Conservation (phyloP, 1,284 basidiomycete genomes). For the Apiotrichum gracile region DNA sequence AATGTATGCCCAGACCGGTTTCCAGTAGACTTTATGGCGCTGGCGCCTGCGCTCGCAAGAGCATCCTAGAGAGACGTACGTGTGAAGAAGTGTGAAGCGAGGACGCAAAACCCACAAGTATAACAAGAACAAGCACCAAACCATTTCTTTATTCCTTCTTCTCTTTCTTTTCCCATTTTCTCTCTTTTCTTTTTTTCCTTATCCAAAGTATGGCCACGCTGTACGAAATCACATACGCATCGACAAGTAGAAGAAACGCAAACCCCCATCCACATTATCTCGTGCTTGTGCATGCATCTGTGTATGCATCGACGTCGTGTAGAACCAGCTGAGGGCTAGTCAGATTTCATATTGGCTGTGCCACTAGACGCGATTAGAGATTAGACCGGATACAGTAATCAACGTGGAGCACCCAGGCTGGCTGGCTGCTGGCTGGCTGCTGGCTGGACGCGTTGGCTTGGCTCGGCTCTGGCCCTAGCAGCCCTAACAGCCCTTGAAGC, state of each 20-base stretch:
- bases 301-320: background rate
- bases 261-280: slow-evolving; percentile 4
- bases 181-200: background rate
- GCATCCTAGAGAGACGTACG: too few relatives aligned
- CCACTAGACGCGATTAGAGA: too few relatives aligned
- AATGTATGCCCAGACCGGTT: slow-evolving; percentile 18
- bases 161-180: background rate
- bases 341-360: background rate
- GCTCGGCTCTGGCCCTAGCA: too few relatives aligned
- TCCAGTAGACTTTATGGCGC: slow-evolving; percentile 7
- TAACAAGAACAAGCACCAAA: background rate
- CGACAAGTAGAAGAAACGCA: background rate
- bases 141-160: too few relatives aligned
- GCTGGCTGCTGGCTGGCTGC: too few relatives aligned
- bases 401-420: too few relatives aligned
- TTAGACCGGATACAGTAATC: too few relatives aligned
- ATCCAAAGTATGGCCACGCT: background rate
- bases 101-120: background rate
- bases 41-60: background rate
- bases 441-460: too few relatives aligned
- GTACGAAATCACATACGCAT: background rate
- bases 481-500: too few relatives aligned
- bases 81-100: background rate
- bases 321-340: background rate
- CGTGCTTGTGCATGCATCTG: slow-evolving; percentile 4